phyloP scores from a whole-genome alignment of 2,329 filamentous ascomycete species.

The Metarhizium humberi region DNA sequence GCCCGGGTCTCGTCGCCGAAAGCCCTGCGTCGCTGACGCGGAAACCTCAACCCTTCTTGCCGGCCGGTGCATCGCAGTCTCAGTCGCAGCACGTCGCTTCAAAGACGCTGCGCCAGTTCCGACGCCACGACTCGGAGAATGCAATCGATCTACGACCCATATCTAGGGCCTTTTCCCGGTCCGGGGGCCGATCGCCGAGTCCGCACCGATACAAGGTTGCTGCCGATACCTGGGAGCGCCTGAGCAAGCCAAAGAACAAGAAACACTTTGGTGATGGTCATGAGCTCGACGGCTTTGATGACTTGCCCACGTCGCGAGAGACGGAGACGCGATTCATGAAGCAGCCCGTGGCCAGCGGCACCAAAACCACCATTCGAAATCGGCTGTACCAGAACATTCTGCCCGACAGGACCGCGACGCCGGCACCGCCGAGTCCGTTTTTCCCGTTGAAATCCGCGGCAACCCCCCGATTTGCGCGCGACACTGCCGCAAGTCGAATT shows the following conservation, averaged over 20 bases:
- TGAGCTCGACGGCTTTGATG: constrained; percentile 89
- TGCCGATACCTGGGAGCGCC: constrained; percentile 51
- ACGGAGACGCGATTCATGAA: constrained; percentile 77
- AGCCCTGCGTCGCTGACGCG: constrained; percentile 42
- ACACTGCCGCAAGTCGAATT: constrained; percentile 56
- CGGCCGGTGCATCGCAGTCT: constrained; percentile 61
- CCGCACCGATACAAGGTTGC: constrained; percentile 37
- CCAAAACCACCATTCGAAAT: constrained; percentile 52
- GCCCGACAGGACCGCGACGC: constrained; percentile 43
- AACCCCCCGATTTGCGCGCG: constrained; percentile 51
- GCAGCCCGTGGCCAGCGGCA: constrained; percentile 61
- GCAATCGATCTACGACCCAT: constrained; percentile 47
- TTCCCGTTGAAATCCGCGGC: constrained; percentile 46
- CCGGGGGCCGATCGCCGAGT: constrained; percentile 50
- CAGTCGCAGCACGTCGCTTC: constrained; percentile 72
- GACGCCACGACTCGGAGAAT: constrained; percentile 76
- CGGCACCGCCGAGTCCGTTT: constrained; percentile 43
- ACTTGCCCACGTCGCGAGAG: constrained; percentile 78
- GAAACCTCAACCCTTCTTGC: constrained; percentile 67
- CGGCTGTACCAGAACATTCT: constrained; percentile 46
- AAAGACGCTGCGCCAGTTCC: constrained; percentile 61
- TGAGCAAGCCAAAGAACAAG: constrained; percentile 56
- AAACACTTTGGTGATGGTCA: constrained; percentile 76
- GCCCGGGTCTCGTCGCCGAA: constrained; percentile 35
- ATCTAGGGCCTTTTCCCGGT: constrained; percentile 49